Evolutionary conservation across 1,284 basidiomycete species (phyloP).

Genomic region (Sporisorium reilianum): DNA sequence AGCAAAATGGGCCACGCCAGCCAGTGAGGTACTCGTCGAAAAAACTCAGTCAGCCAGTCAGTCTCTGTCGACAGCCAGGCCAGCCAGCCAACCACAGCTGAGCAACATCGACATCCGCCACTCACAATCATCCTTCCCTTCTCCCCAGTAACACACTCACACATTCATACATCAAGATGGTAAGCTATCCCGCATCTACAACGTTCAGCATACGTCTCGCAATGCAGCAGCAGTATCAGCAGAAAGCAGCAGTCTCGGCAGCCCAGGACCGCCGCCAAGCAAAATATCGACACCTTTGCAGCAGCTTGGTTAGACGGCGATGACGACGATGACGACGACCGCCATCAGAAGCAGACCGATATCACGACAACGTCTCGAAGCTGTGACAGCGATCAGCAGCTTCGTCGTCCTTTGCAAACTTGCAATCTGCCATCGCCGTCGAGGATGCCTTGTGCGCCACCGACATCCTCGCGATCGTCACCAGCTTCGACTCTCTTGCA

Average conservation of each 20-base stretch:
- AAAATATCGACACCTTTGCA: background rate
- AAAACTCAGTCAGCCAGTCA: background rate
- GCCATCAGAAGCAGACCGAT: background rate
- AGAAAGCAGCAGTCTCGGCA: background rate
- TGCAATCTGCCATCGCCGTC: background rate
- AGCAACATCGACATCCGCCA: conserved; percentile 34
- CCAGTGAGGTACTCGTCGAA: conserved; percentile 7
- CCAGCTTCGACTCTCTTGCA: too few relatives aligned
- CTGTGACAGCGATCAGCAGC: too few relatives aligned
- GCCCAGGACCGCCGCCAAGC: background rate
- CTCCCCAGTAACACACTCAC: conserved; percentile 47
- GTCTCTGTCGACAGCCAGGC: background rate
- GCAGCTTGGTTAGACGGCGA: background rate
- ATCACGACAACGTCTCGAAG: background rate
- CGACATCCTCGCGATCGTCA: too few relatives aligned
- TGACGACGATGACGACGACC: background rate
- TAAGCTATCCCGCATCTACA: conserved; percentile 30
- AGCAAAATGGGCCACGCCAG: conserved; percentile 3
- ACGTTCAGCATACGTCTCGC: conserved; percentile 19
- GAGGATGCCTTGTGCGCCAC: too few relatives aligned
- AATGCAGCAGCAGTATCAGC: conserved; percentile 15
- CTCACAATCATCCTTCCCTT: conserved; percentile 34
- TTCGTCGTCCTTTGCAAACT: too few relatives aligned
- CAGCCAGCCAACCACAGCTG: conserved; percentile 21
- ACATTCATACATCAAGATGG: conserved; percentile 51